phyloP scores from a whole-genome alignment of 139 green algal species.

The Coelastrella sp. region DNA sequence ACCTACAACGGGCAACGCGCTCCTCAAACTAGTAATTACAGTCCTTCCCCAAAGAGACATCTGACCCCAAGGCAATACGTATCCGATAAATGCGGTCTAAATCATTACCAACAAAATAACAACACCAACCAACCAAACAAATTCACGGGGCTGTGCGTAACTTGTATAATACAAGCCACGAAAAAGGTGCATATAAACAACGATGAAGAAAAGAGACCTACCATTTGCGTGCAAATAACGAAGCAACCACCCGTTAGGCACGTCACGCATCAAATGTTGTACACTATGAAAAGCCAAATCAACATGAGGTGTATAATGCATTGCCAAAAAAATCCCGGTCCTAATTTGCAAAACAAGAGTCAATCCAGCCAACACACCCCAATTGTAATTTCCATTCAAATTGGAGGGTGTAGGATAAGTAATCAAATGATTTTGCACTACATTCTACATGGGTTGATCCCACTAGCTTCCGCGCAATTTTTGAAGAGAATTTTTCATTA shows the following conservation, averaged over 20 bases:
- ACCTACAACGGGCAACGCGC: slow-evolving; percentile 69
- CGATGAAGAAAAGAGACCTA: not conserved
- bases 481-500: slow-evolving; percentile 48
- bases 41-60: slow-evolving; percentile 72
- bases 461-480: slow-evolving; percentile 45
- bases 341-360: not conserved
- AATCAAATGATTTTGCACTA: slow-evolving; percentile 45
- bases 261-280: slow-evolving; percentile 69
- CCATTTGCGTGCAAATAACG: slow-evolving; percentile 32
- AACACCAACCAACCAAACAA: slow-evolving; percentile 71
- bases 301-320: slow-evolving; percentile 1
- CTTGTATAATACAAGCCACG: slow-evolving; percentile 72
- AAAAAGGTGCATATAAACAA: slow-evolving; percentile 42
- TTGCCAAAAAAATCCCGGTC: not conserved
- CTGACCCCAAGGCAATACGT: slow-evolving; percentile 71
- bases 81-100: slow-evolving; percentile 74
- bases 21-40: slow-evolving; percentile 72
- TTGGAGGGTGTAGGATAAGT: slow-evolving; percentile 38
- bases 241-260: slow-evolving; percentile 70
- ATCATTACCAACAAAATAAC: slow-evolving; percentile 75
- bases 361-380: slow-evolving; percentile 14
- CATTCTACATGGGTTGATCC: slow-evolving; percentile 36
- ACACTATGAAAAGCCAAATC: slow-evolving; percentile 20
- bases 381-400: slow-evolving; percentile 54
- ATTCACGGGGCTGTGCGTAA: slow-evolving; percentile 67